Percentiles rank a stretch among this genome's conserved stretches.
These are phyloP conservation scores for Aspergillus homomorphus DNA, from an alignment of 495 filamentous ascomycete genomes.

Conservation along the genomic window DNA sequence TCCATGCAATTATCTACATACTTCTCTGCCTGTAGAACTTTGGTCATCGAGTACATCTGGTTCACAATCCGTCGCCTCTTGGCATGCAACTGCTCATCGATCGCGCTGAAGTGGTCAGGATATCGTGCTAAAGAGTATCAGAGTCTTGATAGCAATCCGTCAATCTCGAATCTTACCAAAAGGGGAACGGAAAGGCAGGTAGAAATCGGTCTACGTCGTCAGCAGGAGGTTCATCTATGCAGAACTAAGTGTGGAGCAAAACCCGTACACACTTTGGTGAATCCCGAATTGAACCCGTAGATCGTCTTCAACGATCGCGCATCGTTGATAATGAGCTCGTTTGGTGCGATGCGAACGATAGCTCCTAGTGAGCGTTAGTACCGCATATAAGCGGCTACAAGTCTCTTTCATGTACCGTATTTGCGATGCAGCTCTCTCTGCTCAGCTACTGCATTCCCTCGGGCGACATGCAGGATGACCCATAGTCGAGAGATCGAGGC, in stretches of 20 bases:
- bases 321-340: slow-evolving; percentile 28
- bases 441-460: slow-evolving; percentile 13
- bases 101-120: slow-evolving; percentile 19
- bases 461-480: slow-evolving; percentile 12
- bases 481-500: slow-evolving; percentile 16
- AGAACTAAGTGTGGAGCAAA: not conserved
- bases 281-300: slow-evolving; percentile 26
- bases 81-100: slow-evolving; percentile 27
- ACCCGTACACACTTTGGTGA: slow-evolving; percentile 15
- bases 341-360: slow-evolving; percentile 30
- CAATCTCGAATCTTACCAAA: slow-evolving; percentile 10
- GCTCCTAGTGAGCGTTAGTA: slow-evolving; percentile 10
- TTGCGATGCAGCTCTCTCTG: slow-evolving; percentile 13
- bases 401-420: slow-evolving; percentile 7
- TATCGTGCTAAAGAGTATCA: slow-evolving; percentile 13
- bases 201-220: slow-evolving; percentile 15
- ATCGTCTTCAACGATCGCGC: slow-evolving; percentile 27
- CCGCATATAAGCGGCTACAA: slow-evolving; percentile 1
- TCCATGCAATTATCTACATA: slow-evolving; percentile 28
- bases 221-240: not conserved
- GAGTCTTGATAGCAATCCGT: not conserved
- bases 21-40: slow-evolving; percentile 29
- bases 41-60: slow-evolving; percentile 29
- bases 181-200: slow-evolving; percentile 16
- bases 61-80: slow-evolving; percentile 31